Percentiles rank a stretch among this genome's conserved stretches.
phyloP scores from a whole-genome alignment of 2,329 filamentous ascomycete genomes.

The Trichoderma breve region DNA sequence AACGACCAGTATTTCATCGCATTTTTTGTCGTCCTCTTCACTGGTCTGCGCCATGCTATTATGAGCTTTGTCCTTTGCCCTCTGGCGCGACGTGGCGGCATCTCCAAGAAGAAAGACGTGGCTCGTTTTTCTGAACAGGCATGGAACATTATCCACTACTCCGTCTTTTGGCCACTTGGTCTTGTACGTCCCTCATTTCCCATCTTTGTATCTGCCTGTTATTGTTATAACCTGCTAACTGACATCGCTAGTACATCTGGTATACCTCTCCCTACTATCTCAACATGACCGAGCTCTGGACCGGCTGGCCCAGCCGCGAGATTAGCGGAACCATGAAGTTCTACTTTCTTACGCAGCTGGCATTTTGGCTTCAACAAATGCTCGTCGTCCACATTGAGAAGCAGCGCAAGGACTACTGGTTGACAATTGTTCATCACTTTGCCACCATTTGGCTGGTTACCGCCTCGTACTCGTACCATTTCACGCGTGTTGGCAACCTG shows the following conservation, averaged over 20 bases:
- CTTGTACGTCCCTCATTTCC: constrained; percentile 57
- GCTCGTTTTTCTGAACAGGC: constrained; percentile 90
- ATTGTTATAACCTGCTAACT: background rate
- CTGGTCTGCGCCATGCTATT: constrained; percentile 73
- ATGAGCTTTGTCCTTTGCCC: constrained; percentile 88
- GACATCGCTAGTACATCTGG: constrained; percentile 68
- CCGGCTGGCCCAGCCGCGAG: constrained; percentile 77
- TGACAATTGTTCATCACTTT: constrained; percentile 97
- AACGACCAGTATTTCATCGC: constrained; percentile 76
- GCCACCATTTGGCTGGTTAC: constrained; percentile 81
- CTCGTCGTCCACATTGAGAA: constrained; percentile 93
- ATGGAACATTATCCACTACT: constrained; percentile 84
- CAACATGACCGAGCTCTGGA: constrained; percentile 77
- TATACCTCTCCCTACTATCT: constrained; percentile 75
- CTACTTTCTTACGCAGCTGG: constrained; percentile 87
- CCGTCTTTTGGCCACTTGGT: constrained; percentile 76
- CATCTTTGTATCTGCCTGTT: background rate
- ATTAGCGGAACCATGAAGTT: constrained; percentile 75
- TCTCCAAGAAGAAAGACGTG: constrained; percentile 70
- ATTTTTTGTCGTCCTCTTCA: constrained; percentile 80
- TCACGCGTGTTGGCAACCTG: constrained; percentile 83
- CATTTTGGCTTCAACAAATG: constrained; percentile 93
- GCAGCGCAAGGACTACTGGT: constrained; percentile 87
- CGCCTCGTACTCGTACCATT: constrained; percentile 80
- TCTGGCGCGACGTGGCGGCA: constrained; percentile 67